Percentiles rank a stretch among this genome's conserved stretches.
These are phyloP conservation scores for Neoboletus magnificus DNA, from an alignment of 768 basidiomycete species.

Conservation along the genomic window DNA sequence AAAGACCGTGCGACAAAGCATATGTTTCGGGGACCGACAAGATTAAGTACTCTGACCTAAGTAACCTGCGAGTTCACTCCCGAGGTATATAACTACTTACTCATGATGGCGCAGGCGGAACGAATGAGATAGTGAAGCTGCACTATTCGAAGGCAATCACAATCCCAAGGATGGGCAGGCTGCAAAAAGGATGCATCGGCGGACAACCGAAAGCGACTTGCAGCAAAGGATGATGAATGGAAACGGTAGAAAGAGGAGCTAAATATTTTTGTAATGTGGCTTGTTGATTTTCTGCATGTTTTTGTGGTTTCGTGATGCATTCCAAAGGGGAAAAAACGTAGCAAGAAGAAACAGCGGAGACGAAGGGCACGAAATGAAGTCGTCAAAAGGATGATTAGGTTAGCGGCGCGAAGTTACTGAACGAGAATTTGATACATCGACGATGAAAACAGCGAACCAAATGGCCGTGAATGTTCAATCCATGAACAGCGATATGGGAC, in stretches of 20 bases:
- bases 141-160: slow-evolving; percentile 25
- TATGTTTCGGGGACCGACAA: slow-evolving; percentile 2
- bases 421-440: slow-evolving; percentile 33
- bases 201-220: slow-evolving; percentile 18
- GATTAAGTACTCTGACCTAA: slow-evolving; percentile 18
- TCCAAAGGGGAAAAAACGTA: slow-evolving; percentile 33
- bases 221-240: slow-evolving; percentile 20
- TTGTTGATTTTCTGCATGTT: slow-evolving; percentile 33
- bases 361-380: slow-evolving; percentile 33
- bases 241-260: slow-evolving; percentile 32
- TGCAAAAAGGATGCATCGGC: slow-evolving; percentile 3
- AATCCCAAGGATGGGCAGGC: slow-evolving; percentile 1
- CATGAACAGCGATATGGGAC: slow-evolving; percentile 34
- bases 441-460: slow-evolving; percentile 26
- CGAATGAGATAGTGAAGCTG: slow-evolving; percentile 23
- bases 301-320: slow-evolving; percentile 35
- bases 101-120: slow-evolving; percentile 30
- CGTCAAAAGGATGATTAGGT: slow-evolving; percentile 37
- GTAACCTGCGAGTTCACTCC: slow-evolving; percentile 15
- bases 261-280: slow-evolving; percentile 51
- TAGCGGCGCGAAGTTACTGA: slow-evolving; percentile 32
- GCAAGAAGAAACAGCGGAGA: slow-evolving; percentile 38
- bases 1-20: background rate
- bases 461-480: slow-evolving; percentile 33
- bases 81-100: slow-evolving; percentile 42